phyloP scores from a whole-genome alignment of 768 basidiomycete species.

The Leucosporidium scottii region DNA sequence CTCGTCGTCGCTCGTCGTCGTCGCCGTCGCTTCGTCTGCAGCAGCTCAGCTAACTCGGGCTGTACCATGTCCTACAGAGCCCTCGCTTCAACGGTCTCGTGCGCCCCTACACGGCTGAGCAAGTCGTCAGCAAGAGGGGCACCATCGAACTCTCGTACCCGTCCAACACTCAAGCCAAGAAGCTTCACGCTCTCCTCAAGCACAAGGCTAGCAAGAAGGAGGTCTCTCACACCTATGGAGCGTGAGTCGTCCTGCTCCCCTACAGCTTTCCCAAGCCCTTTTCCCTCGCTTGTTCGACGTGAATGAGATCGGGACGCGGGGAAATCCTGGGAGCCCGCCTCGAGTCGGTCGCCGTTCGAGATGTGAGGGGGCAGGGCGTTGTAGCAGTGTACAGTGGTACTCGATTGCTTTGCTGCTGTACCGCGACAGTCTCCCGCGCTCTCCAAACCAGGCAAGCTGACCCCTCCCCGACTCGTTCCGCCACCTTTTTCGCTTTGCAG shows the following conservation, averaged over 20 bases:
- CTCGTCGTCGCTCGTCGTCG: background rate
- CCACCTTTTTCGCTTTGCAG: slow-evolving; percentile 46
- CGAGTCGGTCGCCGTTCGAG: background rate
- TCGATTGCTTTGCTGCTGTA: no score
- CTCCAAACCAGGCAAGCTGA: background rate
- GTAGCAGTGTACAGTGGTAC: background rate
- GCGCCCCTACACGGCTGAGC: slow-evolving; percentile 84
- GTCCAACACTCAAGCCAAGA: slow-evolving; percentile 75
- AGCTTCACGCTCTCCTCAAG: slow-evolving; percentile 67
- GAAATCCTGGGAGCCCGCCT: no score
- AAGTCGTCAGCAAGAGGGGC: slow-evolving; percentile 90
- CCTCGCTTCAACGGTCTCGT: slow-evolving; percentile 79
- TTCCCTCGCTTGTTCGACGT: background rate
- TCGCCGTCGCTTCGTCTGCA: background rate
- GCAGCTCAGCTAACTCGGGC: background rate
- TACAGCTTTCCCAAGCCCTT: background rate
- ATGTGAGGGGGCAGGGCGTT: background rate
- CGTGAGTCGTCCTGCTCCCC: slow-evolving; percentile 56
- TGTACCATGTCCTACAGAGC: slow-evolving; percentile 48
- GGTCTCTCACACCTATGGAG: slow-evolving; percentile 93
- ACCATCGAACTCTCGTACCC: slow-evolving; percentile 79
- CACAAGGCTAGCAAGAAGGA: slow-evolving; percentile 70
- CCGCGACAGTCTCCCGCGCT: background rate
- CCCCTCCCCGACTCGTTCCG: slow-evolving; percentile 10
- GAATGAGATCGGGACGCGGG: no score